phyloP scores from a whole-genome alignment of 805 yeast genomes.

The Metschnikowia sp. region DNA sequence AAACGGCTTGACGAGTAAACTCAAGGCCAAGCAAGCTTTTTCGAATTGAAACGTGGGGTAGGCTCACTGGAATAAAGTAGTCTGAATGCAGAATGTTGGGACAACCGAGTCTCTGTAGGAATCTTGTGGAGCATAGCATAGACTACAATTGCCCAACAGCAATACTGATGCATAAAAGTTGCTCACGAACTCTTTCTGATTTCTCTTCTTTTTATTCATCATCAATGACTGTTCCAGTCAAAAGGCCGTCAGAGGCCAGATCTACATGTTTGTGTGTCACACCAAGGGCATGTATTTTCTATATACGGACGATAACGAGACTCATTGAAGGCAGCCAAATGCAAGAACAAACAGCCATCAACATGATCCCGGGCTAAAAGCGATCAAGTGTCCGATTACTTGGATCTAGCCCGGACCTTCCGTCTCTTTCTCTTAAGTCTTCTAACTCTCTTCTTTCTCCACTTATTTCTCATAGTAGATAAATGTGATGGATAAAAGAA shows the following conservation, averaged over 20 bases:
- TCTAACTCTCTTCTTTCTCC: slow-evolving; percentile 99
- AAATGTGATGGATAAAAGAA: slow-evolving; percentile 21
- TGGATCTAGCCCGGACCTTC: slow-evolving; percentile 99
- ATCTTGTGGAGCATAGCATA: too few species aligned
- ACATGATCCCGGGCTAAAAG: slow-evolving; percentile 12
- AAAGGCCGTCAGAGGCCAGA: background rate
- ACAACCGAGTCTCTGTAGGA: too few species aligned
- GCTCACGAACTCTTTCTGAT: too few species aligned
- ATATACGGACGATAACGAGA: slow-evolving; percentile 17
- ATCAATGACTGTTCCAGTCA: background rate
- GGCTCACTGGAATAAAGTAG: too few species aligned
- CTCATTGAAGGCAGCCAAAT: slow-evolving; percentile 2
- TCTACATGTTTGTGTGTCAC: slow-evolving; percentile 8
- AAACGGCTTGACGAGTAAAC: too few species aligned
- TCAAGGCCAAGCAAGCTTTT: too few species aligned
- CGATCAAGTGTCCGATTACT: slow-evolving; percentile 60
- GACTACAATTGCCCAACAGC: too few species aligned
- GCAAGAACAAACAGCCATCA: slow-evolving; percentile 3
- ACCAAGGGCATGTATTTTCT: slow-evolving; percentile 21
- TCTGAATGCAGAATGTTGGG: too few species aligned
- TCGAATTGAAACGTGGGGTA: too few species aligned
- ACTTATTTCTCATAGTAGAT: slow-evolving; percentile 84
- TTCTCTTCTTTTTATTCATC: background rate
- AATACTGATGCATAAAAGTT: too few species aligned
- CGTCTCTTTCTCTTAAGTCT: slow-evolving; percentile 99